Conservation (phyloP, 2,329 filamentous ascomycete genomes). For the Diaporthe sp. region DNA sequence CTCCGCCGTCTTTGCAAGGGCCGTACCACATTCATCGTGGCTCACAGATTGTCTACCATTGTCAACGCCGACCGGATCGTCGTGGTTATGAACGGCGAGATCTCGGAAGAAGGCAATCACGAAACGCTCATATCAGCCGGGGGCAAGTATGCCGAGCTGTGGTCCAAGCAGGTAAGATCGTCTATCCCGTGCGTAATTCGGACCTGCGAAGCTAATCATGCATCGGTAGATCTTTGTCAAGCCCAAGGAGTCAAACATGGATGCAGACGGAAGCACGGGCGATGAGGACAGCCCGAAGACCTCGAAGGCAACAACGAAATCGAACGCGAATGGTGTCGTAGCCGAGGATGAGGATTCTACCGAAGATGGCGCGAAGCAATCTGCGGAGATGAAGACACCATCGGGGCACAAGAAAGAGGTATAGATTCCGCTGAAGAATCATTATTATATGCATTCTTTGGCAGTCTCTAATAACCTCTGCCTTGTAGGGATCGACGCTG, state of each 20-base stretch:
- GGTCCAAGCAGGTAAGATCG: constrained; percentile 68
- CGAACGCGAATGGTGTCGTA: constrained; percentile 52
- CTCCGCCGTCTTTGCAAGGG: constrained; percentile 70
- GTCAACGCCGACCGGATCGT: constrained; percentile 78
- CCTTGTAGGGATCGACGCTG: constrained; percentile 63
- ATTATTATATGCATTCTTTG: constrained; percentile 54
- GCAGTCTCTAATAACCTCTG: constrained; percentile 57
- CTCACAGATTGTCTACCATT: constrained; percentile 79
- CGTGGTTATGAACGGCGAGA: constrained; percentile 72
- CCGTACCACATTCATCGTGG: constrained; percentile 77
- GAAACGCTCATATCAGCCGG: constrained; percentile 68
- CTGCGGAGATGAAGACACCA: constrained; percentile 49
- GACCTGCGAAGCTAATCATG: neutral
- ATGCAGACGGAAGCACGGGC: constrained; percentile 44
- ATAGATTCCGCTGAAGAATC: constrained; percentile 56
- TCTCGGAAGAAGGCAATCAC: constrained; percentile 75
- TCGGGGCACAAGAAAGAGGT: constrained; percentile 64
- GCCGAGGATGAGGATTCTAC: constrained; percentile 50
- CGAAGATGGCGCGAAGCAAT: constrained; percentile 45
- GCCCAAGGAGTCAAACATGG: constrained; percentile 57
- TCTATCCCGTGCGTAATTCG: neutral
- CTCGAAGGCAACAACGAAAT: constrained; percentile 55
- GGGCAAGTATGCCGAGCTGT: constrained; percentile 74
- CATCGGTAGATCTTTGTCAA: constrained; percentile 58
- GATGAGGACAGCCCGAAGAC: constrained; percentile 45